Evolutionary conservation across 345 rosid genomes (phyloP).

Genomic region (Citrus reticulata): DNA sequence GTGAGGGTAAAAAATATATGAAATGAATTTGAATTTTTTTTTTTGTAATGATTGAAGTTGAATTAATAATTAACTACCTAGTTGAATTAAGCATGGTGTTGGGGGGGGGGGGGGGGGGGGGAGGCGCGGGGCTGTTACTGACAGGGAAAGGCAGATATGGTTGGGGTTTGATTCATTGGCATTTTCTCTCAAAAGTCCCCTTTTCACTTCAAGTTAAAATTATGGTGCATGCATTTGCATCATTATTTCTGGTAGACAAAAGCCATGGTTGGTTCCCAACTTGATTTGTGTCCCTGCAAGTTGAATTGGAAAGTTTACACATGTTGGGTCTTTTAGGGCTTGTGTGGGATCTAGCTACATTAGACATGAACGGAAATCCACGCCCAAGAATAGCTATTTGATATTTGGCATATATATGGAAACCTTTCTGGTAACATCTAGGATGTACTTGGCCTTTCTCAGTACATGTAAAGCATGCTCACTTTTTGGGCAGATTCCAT

Average conservation of each 20-base stretch:
- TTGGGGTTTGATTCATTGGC: conserved; percentile 20
- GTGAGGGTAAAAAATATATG: background rate
- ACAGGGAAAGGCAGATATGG: background rate
- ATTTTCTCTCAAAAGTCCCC: background rate
- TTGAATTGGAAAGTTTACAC: conserved; percentile 12
- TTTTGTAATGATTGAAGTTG: background rate
- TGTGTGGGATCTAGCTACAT: background rate
- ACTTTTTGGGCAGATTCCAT: background rate
- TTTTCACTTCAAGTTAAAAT: background rate
- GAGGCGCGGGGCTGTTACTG: background rate
- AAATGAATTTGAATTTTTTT: background rate
- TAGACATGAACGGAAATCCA: background rate
- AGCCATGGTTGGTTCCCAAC: background rate
- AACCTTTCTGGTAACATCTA: too few species aligned
- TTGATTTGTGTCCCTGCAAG: background rate
- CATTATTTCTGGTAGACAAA: background rate
- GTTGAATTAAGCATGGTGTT: background rate
- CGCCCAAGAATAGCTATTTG: background rate
- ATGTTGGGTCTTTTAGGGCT: conserved; percentile 7
- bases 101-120: background rate
- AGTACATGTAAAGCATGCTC: background rate
- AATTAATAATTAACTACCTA: background rate
- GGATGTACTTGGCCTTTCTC: background rate
- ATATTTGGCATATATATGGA: background rate
- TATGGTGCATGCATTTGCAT: background rate